Conservation (phyloP, 805 yeast genomes). For the Blastobotrys robertii region DNA sequence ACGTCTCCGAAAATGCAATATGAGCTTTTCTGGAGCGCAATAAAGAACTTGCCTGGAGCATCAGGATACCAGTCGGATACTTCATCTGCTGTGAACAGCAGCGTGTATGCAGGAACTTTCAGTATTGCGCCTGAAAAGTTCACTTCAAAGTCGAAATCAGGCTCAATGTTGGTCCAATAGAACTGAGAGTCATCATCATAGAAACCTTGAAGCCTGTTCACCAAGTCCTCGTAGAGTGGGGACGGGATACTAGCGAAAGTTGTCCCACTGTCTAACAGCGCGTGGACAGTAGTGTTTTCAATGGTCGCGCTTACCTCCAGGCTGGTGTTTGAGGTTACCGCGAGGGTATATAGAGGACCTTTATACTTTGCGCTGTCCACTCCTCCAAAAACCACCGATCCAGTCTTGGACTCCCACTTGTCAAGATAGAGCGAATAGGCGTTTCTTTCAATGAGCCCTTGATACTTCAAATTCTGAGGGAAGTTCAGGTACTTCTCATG, state of each 20-base stretch:
- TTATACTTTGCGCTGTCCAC: constrained; percentile 34
- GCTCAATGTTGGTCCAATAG: constrained; percentile 5
- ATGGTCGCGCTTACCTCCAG: constrained; percentile 15
- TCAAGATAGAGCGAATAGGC: constrained; percentile 42
- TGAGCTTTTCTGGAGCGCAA: no score
- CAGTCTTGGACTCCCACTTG: constrained; percentile 23
- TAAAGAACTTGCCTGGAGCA: constrained; percentile 1
- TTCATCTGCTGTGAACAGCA: no score
- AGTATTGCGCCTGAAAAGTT: constrained; percentile 17
- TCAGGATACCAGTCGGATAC: neutral
- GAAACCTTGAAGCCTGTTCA: constrained; percentile 1
- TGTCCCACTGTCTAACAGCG: constrained; percentile 47
- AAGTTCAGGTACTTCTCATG: constrained; percentile 43
- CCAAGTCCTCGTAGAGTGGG: constrained; percentile 2
- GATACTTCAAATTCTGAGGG: constrained; percentile 47
- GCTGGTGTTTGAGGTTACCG: no score
- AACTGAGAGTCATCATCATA: constrained; percentile 11
- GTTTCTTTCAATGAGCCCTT: constrained; percentile 31
- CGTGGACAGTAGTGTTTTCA: constrained; percentile 2
- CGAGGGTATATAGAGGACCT: constrained; percentile 26
- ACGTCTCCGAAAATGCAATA: constrained; percentile 10
- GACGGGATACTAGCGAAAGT: constrained; percentile 40
- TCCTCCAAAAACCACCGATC: constrained; percentile 38
- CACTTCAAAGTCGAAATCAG: constrained; percentile 9
- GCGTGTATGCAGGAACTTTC: constrained; percentile 13